Base-by-base conservation (phyloP, 1,284 basidiomycete species). In the Leccinum angustisporum region DNA sequence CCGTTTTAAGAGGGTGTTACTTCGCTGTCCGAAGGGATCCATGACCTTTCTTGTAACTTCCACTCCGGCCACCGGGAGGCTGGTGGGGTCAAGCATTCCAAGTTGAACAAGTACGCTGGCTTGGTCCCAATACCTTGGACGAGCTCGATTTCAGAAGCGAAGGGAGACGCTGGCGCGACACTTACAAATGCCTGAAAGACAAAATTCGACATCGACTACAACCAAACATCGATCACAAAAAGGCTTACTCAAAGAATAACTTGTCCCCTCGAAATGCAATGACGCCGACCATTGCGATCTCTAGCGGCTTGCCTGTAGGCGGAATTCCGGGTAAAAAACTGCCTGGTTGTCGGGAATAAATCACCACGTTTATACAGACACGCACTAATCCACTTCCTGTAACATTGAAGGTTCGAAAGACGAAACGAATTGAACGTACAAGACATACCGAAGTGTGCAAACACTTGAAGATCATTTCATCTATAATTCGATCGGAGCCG, bases 191-290 rank as follows among this genome's bases (percentile, higher is more conserved):
- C 59, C 71, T 74, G 38, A n/a, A 25, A 31, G 16, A 51, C 21
- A 30, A 36, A 5, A 31, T 25, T 62, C 34, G 60, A 57, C 14
- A 52, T 54, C 13, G 6, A 27, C 55, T 56, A 30, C 18, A 8
- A 54, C n/a, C n/a, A n/a, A 43, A 38, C 14, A 33, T n/a, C 50
- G 10, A 30, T 27, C 27, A 21, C 33, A 55, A 2, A 8, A 57
- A 51, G 30, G 34, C 81, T 61, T 72, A 81, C 78, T 84, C 82
- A 66, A 84, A 82, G 50, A 79, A 80, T 40, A 83, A 67, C 63
- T 81, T 80, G 66, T 84, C 81, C 8, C 83, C 82, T 60, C 81
- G 74, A 60, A 85, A 81, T 25, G 80, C 81, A 18, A 83, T 76
- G 13, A 84, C 75, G 8, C 80, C 80, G n/a, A 83, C 80, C 63